Evolutionary conservation across 306 rosid genomes (phyloP).

Genomic region (Corylus avellana): DNA sequence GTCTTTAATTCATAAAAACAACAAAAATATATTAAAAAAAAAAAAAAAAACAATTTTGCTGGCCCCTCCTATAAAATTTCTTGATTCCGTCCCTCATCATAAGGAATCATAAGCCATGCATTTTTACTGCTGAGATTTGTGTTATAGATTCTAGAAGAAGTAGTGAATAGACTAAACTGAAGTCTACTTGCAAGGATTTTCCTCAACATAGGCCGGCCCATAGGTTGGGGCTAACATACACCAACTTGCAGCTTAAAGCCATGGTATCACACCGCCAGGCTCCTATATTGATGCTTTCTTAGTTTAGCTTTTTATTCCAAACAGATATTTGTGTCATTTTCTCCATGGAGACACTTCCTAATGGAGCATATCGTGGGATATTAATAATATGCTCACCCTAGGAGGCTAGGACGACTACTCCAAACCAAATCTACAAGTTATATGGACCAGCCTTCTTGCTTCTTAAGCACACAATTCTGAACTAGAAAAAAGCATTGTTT

Average conservation of each 20-base stretch:
- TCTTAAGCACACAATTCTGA: background rate
- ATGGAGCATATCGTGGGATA: slow-evolving; percentile 7
- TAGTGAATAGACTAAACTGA: slow-evolving; percentile 41
- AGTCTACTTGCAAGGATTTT: slow-evolving; percentile 50
- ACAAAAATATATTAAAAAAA: too few species aligned
- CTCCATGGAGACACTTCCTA: slow-evolving; percentile 21
- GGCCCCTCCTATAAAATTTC: too few species aligned
- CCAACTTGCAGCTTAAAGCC: slow-evolving; percentile 65
- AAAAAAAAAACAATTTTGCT: too few species aligned
- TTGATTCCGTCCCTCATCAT: too few species aligned
- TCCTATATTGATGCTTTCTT: slow-evolving; percentile 36
- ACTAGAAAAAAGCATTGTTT: background rate
- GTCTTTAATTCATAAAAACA: too few species aligned
- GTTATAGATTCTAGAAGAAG: slow-evolving; percentile 16
- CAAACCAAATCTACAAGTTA: background rate
- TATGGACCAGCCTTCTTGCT: background rate
- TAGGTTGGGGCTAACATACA: slow-evolving; percentile 58
- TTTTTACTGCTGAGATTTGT: slow-evolving; percentile 5
- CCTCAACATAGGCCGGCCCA: slow-evolving; percentile 36
- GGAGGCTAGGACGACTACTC: background rate
- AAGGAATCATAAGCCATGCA: slow-evolving; percentile 10
- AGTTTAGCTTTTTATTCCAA: slow-evolving; percentile 29
- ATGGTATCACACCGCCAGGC: slow-evolving; percentile 55
- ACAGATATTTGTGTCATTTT: slow-evolving; percentile 32
- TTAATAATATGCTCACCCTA: slow-evolving; percentile 4